Conservation (phyloP, 345 rosid species). For the Rhodamnia argentea region DNA sequence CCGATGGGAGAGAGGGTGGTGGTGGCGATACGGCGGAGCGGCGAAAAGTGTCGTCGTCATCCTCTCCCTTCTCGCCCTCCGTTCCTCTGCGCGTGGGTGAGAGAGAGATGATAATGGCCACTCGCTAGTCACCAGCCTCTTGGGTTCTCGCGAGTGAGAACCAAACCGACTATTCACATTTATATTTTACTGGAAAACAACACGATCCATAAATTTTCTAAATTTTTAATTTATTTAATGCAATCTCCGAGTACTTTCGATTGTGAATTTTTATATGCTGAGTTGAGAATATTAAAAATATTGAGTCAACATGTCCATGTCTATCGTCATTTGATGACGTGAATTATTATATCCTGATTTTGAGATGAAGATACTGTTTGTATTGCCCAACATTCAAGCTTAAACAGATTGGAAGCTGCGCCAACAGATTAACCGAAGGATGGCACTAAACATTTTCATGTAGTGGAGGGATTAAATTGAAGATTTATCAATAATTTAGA, state of each 20-base stretch:
- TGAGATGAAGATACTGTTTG: background rate
- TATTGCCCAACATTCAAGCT: rapidly evolving
- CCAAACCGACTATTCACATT: background rate
- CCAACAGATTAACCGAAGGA: rapidly evolving
- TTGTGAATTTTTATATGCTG: rapidly evolving
- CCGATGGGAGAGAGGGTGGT: conserved; percentile 5
- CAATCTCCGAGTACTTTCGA: too few species aligned
- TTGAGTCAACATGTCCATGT: rapidly evolving
- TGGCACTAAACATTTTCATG: background rate
- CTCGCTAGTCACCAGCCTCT: background rate
- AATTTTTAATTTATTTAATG: background rate
- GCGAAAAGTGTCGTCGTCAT: background rate
- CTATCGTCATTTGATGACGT: background rate
- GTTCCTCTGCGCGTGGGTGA: background rate
- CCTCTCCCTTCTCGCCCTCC: background rate
- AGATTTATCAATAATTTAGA: background rate
- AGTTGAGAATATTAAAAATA: background rate
- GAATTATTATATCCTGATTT: background rate
- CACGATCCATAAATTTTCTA: background rate
- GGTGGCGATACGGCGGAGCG: background rate
- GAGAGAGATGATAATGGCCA: background rate
- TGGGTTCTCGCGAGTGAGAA: background rate
- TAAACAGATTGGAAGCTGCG: background rate
- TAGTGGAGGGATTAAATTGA: rapidly evolving
- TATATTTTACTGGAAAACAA: background rate